Percentiles rank a stretch among this genome's conserved stretches.
These are phyloP conservation scores for Wallacemonas sp. DNA, from an alignment of 208 protist species.

Conservation along the genomic window DNA sequence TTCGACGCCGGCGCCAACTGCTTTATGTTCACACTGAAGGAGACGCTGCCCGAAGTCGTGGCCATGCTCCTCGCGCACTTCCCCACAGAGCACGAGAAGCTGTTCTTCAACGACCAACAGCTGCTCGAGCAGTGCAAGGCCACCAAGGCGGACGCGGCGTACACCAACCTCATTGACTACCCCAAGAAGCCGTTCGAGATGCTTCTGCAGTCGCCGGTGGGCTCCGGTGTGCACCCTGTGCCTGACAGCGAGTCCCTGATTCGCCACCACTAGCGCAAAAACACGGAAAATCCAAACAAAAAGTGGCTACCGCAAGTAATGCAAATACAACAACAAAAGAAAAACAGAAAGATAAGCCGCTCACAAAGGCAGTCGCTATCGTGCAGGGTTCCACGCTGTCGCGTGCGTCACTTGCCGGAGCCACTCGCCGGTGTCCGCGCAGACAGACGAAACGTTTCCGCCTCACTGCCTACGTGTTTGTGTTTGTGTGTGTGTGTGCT, in stretches of 20 bases:
- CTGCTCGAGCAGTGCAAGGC: slow-evolving; percentile 55
- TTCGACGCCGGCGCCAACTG: slow-evolving; percentile 99
- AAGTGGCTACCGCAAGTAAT: background rate
- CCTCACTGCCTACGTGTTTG: too few relatives aligned
- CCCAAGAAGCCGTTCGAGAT: slow-evolving; percentile 82
- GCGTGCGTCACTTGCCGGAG: too few relatives aligned
- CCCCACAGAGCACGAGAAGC: slow-evolving; percentile 69
- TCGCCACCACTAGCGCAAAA: background rate
- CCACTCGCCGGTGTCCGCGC: too few relatives aligned
- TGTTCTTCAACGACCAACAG: slow-evolving; percentile 68
- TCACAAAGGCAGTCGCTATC: too few relatives aligned
- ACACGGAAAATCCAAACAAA: background rate
- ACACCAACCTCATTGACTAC: slow-evolving; percentile 73
- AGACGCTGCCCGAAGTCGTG: slow-evolving; percentile 88
- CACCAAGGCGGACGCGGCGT: slow-evolving; percentile 28
- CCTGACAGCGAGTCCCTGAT: slow-evolving; percentile 60
- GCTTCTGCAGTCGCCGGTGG: slow-evolving; percentile 85
- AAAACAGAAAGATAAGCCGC: too few relatives aligned
- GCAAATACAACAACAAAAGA: background rate
- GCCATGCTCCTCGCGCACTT: slow-evolving; percentile 90
- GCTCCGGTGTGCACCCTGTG: slow-evolving; percentile 60
- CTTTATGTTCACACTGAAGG: slow-evolving; percentile 95
- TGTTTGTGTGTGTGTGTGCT: too few relatives aligned
- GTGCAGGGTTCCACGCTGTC: too few relatives aligned
- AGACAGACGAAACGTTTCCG: too few relatives aligned